Conservation (phyloP, 257 asterid genomes). For the Perilla frutescens region DNA sequence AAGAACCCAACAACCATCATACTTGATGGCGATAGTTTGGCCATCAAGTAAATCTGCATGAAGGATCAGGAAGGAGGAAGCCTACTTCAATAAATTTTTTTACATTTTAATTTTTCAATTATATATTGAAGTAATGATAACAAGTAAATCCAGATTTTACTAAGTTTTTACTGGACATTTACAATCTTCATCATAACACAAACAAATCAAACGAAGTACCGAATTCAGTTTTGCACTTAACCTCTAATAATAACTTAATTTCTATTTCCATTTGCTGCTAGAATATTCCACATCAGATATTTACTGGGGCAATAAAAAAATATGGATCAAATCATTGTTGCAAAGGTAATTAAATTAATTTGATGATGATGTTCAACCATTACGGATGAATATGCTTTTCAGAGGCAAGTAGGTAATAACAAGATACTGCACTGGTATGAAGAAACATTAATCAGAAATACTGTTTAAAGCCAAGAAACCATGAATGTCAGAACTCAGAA, state of each 20-base stretch:
- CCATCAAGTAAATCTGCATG: conserved; percentile 13
- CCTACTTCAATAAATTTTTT: conserved; percentile 6
- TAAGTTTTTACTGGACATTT: conserved; percentile 4
- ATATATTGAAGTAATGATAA: conserved; percentile 2
- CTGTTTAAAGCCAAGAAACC: conserved; percentile 7
- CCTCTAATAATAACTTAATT: not conserved
- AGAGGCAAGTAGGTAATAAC: conserved; percentile 26
- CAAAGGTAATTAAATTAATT: conserved; percentile 30
- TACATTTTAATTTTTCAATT: not conserved
- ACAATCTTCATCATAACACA: conserved; percentile 25
- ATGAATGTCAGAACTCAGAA: conserved; percentile 4
- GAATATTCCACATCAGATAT: conserved; percentile 26
- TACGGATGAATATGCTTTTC: conserved; percentile 17
- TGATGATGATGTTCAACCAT: conserved; percentile 1
- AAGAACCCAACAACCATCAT: conserved; percentile 4
- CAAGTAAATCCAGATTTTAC: conserved; percentile 6
- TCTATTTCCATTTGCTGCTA: conserved; percentile 13
- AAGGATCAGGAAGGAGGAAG: not conserved
- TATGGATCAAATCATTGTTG: conserved; percentile 19
- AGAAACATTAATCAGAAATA: not conserved
- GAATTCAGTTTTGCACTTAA: not conserved
- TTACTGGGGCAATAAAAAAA: not conserved
- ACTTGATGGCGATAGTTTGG: conserved; percentile 24
- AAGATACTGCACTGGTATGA: conserved; percentile 10
- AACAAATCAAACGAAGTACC: not conserved